Conservation (phyloP, 371 early-diverging fungal genomes). For the Blastocladiella emersonii region DNA sequence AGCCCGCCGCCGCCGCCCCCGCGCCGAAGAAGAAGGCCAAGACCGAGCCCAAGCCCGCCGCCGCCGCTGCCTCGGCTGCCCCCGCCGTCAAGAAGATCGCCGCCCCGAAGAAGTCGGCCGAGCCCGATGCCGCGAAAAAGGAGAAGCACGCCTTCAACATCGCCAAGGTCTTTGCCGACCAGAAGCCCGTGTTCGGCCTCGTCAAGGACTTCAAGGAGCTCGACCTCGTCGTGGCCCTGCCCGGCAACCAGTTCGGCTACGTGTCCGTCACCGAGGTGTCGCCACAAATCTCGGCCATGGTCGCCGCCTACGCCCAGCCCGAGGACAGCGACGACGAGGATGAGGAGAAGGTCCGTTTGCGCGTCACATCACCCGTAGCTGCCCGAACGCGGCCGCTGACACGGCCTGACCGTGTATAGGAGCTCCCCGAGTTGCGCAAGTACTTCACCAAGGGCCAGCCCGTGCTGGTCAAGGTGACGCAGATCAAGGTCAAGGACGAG, state of each 20-base stretch:
- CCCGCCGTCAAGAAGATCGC: no score
- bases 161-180: not conserved
- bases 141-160: no score
- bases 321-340: slow-evolving; percentile 32
- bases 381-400: no score
- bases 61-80: no score
- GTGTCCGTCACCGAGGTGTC: slow-evolving; percentile 70
- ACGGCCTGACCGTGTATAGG: not conserved
- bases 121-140: no score
- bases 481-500: slow-evolving; percentile 18
- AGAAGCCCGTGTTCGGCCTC: slow-evolving; percentile 16
- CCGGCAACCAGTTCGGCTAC: slow-evolving; percentile 58
- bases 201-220: slow-evolving; percentile 29
- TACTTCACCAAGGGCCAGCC: slow-evolving; percentile 60
- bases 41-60: no score
- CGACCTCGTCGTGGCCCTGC: slow-evolving; percentile 44
- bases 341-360: slow-evolving; percentile 16
- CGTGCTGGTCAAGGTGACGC: slow-evolving; percentile 22
- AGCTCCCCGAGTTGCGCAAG: slow-evolving; percentile 39
- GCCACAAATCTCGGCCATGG: slow-evolving; percentile 35
- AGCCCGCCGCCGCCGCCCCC: no score
- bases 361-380: not conserved
- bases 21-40: no score
- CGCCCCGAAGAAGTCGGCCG: no score
- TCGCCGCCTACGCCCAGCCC: slow-evolving; percentile 39